Evolutionary conservation across 164 flowering plant species (phyloP), one percentile per base, ranked within the genome.

Genomic region (Tetracentron sinense): DNA sequence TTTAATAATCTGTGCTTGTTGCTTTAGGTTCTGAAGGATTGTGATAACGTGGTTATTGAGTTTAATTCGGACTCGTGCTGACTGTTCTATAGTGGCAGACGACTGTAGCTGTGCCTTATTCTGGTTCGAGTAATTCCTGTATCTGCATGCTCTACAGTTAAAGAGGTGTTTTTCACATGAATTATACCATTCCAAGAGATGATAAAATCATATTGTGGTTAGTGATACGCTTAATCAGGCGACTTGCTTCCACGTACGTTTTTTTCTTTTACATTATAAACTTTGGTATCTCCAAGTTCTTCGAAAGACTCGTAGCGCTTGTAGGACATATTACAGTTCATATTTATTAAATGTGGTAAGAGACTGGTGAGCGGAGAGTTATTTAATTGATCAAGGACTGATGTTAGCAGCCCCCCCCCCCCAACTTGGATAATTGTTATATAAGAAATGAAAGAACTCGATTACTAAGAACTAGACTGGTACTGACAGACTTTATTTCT

Each of bases 181-280:
- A 70, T 61, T 51, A 55, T 58, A 47, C 50, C 12, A 69, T 77
- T 46, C 48, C 81, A 6, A 79, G 79, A 60, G 83, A 86, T 74
- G 92, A 82, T 46, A 70, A 72, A 17, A 84, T 94, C 97, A 97
- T 14, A 81, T 89, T 74, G 80, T 84, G 65, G 67, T n/a, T 91
- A 30, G 87, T 94, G 62, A 68, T 94, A 65, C 99, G 99, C 44
- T 65, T 94, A 66, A 86, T n/a, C 92, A 26, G 89, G 99, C 60
- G 99, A 94, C 72, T 94, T 61, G 51, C 71, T 60, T 79, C 96
- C 59, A 56, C 88, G 98, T 94, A 80, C 81, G 92, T n/a, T n/a
- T 54, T 54, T 59, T 19, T 25, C 47, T 48, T 66, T 26, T 29
- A 46, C 12, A n/a, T n/a, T 3, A 20, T 31, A 17, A n/a, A 19